A percentile compares a stretch with the other conserved stretches of the same genome.
These are phyloP conservation scores for Suhomyces bolitotheri DNA, from an alignment of 1,139 yeast species.

Conservation along the genomic window DNA sequence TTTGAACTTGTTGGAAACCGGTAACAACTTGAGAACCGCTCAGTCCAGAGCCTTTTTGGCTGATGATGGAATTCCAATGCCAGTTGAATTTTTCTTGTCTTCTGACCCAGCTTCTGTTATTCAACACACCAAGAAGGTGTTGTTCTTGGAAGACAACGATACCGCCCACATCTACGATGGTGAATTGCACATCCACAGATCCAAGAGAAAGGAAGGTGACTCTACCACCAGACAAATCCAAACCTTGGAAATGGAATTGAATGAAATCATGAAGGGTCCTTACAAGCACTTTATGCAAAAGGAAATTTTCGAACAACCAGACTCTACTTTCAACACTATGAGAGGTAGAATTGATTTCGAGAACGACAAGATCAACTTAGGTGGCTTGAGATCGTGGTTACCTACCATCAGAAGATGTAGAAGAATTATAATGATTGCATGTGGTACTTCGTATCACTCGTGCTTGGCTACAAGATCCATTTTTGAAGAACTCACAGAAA, in stretches of 20 bases:
- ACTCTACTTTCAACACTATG: conserved; percentile 97
- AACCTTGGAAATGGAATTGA: conserved; percentile 94
- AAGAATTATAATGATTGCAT: conserved; percentile 96
- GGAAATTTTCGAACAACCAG: conserved; percentile 98
- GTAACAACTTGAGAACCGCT: conserved; percentile 71
- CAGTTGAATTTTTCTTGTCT: conserved; percentile 93
- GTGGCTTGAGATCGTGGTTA: conserved; percentile 85
- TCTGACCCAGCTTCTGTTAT: conserved; percentile 98
- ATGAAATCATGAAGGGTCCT: conserved; percentile 97
- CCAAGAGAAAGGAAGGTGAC: conserved; percentile 86
- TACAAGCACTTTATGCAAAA: conserved; percentile 97
- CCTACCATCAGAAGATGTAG: conserved; percentile 92
- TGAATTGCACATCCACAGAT: conserved; percentile 97
- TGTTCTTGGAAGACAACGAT: conserved; percentile 96
- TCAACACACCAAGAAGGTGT: conserved; percentile 95
- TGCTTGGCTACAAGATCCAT: conserved; percentile 96
- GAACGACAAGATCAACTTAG: conserved; percentile 72
- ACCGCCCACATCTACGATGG: conserved; percentile 98
- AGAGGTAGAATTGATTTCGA: conserved; percentile 98
- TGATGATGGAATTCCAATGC: conserved; percentile 90
- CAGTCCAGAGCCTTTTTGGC: conserved; percentile 91
- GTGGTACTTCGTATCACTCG: conserved; percentile 99
- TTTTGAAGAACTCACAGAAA: conserved; percentile 94
- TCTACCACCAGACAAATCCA: conserved; percentile 94
- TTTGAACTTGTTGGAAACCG: conserved; percentile 42